These are phyloP conservation scores for Saccharomycopsis synnaedendra DNA, from an alignment of 805 yeast species.

Conservation along the genomic window DNA sequence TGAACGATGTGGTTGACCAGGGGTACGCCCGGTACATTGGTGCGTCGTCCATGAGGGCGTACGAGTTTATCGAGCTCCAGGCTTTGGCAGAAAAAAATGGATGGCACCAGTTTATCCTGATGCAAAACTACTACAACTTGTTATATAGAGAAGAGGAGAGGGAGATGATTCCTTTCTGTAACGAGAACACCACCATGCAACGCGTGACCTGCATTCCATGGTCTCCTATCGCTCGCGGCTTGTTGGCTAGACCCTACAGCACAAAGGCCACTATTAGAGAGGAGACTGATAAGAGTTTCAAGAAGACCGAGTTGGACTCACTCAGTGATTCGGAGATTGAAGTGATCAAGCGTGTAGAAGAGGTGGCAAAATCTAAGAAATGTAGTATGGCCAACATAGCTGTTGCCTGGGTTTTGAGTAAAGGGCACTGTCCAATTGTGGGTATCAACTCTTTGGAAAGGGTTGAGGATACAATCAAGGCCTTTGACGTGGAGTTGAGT, in stretches of 20 bases:
- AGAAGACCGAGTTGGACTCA: constrained; percentile 16
- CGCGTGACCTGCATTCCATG: constrained; percentile 41
- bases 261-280: not conserved
- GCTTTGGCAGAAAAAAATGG: constrained; percentile 41
- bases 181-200: constrained; percentile 31
- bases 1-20: constrained; percentile 36
- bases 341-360: constrained; percentile 42
- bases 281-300: not conserved
- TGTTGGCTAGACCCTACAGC: constrained; percentile 29
- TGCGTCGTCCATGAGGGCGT: constrained; percentile 49
- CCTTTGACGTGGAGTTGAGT: constrained; percentile 29
- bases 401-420: constrained; percentile 40
- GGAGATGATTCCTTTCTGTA: constrained; percentile 47
- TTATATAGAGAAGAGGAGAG: constrained; percentile 52
- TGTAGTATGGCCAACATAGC: constrained; percentile 45
- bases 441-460: constrained; percentile 39
- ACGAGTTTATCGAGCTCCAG: constrained; percentile 44
- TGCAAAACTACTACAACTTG: constrained; percentile 50
- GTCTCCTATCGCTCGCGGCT: constrained; percentile 49
- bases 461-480: constrained; percentile 39
- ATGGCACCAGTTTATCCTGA: constrained; percentile 47
- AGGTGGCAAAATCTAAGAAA: constrained; percentile 33
- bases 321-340: constrained; percentile 21
- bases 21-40: constrained; percentile 48
- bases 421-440: constrained; percentile 44